Base-by-base conservation (phyloP, 495 filamentous ascomycete species). In the Podospora didyma region DNA sequence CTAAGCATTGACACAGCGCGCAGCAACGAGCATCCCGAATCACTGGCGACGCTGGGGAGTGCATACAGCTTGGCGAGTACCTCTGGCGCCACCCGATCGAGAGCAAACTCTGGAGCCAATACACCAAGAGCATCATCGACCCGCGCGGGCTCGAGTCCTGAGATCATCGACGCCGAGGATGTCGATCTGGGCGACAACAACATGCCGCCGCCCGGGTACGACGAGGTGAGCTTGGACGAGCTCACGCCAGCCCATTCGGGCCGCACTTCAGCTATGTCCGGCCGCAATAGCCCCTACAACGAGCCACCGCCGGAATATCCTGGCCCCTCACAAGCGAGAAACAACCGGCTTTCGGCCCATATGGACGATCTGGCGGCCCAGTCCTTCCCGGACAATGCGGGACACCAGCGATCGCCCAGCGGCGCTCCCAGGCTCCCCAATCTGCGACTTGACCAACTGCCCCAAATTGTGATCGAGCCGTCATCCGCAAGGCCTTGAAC, bases 161-260 rank as follows among this genome's bases (percentile, higher is more conserved):
- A 72, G 47, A 71, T 77, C 5, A 75, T 76, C 20, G 74, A 77
- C 47, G 69, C 72, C 42, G 66, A 73, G 23, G 67, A 76, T 63
- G 71, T 69, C 16, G 72, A 82, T 64, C 59, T 82, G 49, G 70
- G 79, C 61, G 73, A 77, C 50, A 56, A 65, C 51, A 64, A 74
- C 56, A 74, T 84, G 66, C 79, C 73, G 21, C 76, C 76, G 1
- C 80, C 80, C 1, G 79, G 72, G 16, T 83, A 83, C 59, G 80
- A 83, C 54, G 77, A 82, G 45, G 78, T 83, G 4, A 77, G 75
- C 54, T 57, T 83, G 23, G 74, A 75, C 41, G 75, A 78, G 49
- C 23, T 61, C 23, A 65, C 68, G 50, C 56, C 63, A 31, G 52
- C 45, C 47, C 63, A 68, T 44, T 75, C 73, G 11, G 62, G 66